Evolutionary conservation across 2,329 filamentous ascomycete genomes (phyloP).

Genomic region (Rosellinia necatrix): DNA sequence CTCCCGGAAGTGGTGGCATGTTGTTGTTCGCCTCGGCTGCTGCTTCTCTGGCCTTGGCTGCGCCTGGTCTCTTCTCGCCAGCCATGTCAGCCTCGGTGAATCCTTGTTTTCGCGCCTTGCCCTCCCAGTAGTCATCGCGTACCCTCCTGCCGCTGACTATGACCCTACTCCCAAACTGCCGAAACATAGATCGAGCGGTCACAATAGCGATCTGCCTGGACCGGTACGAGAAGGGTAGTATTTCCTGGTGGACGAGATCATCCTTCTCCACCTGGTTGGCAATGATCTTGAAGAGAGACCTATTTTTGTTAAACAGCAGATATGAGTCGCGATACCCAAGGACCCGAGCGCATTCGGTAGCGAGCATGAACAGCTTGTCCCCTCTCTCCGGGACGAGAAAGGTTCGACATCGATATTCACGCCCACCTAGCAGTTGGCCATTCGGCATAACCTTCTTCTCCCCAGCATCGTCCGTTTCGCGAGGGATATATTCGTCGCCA

Average conservation of each 20-base stretch:
- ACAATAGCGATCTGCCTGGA: constrained; percentile 99
- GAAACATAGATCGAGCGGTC: constrained; percentile 96
- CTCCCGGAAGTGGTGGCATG: constrained; percentile 58
- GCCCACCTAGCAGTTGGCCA: constrained; percentile 78
- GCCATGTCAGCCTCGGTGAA: constrained; percentile 97
- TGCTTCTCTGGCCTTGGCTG: constrained; percentile 84
- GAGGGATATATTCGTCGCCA: constrained; percentile 91
- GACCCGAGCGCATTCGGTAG: constrained; percentile 93
- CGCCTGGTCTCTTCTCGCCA: constrained; percentile 93
- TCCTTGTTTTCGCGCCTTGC: constrained; percentile 93
- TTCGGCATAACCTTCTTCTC: constrained; percentile 91
- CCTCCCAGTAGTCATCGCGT: constrained; percentile 98
- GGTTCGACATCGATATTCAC: constrained; percentile 90
- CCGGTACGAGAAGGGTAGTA: constrained; percentile 94
- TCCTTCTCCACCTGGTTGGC: constrained; percentile 96
- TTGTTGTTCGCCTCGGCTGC: constrained; percentile 72
- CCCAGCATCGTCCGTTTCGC: constrained; percentile 89
- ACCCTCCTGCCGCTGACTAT: constrained; percentile 89
- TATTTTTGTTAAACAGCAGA: constrained; percentile 96
- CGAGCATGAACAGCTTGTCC: constrained; percentile 97
- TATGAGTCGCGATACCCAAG: constrained; percentile 97
- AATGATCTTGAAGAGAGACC: constrained; percentile 96
- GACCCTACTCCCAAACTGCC: constrained; percentile 94
- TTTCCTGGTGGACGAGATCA: constrained; percentile 91
- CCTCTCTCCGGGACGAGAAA: constrained; percentile 91